Evolutionary conservation across 495 filamentous ascomycete species (phyloP), one percentile per base, ranked within the genome.

Genomic region (Talaromyces wortmannii): DNA sequence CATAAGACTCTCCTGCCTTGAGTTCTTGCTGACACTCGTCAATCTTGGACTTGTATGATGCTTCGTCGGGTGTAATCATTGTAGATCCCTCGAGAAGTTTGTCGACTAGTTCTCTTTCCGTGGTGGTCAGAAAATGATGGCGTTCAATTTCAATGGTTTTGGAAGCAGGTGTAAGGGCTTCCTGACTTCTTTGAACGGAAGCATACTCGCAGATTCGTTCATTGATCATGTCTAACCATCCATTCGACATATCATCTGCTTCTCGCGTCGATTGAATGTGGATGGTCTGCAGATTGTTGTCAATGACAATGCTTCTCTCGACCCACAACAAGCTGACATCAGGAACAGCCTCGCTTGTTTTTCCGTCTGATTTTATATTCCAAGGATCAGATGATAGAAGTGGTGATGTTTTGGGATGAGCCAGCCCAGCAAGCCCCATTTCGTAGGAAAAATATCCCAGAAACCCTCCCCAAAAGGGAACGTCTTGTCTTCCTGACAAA

Each of bases 361-460:
- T n/a, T 56, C 63, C 29, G 57, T 59, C 15, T 30, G 53, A 29
- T 5, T 23, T 33, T 42, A 46, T 6, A n/a, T 30, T 18, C 17
- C 49, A 29, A 18, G 32, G 1, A 15, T 31, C 13, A 43, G 29
- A 55, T 10, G 57, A 23, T 43, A 48, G n/a, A 29, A 45, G 5
- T 32, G 48, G 50, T 2, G 57, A 40, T 4, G 46, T 55, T 56
- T 60, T 67, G 40, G 59, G 63, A 52, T 71, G 72, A 52, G 70
- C 59, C 50, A 78, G 68, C 47, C 73, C 69, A 7, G 73, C 66
- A 0, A 97, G 74, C 0, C 91, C 90, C 48, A 91, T 78, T 64
- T 98, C 92, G 58, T 97, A 97, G 1, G 89, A 90, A 46, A 91
- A 86, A 62, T 87, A 96, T 0, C 94, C 94, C 67, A 97, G 81